A percentile compares a stretch with the other conserved stretches of the same genome.
These are phyloP conservation scores for Alternaria atra DNA, from an alignment of 2,329 filamentous ascomycete species.

Conservation along the genomic window DNA sequence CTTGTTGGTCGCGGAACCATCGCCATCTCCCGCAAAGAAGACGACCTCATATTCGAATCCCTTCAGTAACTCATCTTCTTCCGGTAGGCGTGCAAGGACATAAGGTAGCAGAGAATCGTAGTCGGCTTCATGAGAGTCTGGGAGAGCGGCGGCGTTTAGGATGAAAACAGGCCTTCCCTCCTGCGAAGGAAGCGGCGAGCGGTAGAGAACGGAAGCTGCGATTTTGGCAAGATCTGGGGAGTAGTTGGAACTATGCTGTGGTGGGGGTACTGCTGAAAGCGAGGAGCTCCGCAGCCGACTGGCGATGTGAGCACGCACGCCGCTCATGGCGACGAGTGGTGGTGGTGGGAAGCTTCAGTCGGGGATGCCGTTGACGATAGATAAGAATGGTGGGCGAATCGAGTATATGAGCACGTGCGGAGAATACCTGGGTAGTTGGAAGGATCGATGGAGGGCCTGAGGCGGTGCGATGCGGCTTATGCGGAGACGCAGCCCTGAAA, in stretches of 20 bases:
- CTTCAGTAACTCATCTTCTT: slow-evolving; percentile 63
- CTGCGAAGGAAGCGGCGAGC: slow-evolving; percentile 60
- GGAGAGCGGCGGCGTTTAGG: slow-evolving; percentile 65
- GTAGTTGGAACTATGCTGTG: slow-evolving; percentile 57
- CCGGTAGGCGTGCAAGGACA: slow-evolving; percentile 63
- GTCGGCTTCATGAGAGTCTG: slow-evolving; percentile 62
- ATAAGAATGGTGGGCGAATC: background rate
- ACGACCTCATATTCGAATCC: slow-evolving; percentile 65
- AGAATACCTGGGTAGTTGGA: slow-evolving; percentile 2
- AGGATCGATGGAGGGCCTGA: slow-evolving; percentile 8
- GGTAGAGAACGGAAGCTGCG: slow-evolving; percentile 64
- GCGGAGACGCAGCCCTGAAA: slow-evolving; percentile 8
- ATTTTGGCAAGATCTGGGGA: slow-evolving; percentile 57
- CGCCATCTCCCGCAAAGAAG: slow-evolving; percentile 65
- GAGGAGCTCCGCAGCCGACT: slow-evolving; percentile 54
- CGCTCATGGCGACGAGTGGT: slow-evolving; percentile 40
- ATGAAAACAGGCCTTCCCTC: slow-evolving; percentile 62
- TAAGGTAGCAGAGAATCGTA: slow-evolving; percentile 65
- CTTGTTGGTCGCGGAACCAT: slow-evolving; percentile 56
- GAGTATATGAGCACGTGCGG: slow-evolving; percentile 24
- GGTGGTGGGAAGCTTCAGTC: slow-evolving; percentile 1
- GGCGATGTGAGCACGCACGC: slow-evolving; percentile 51
- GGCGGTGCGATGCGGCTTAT: slow-evolving; percentile 17
- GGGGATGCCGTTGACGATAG: background rate
- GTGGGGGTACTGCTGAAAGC: slow-evolving; percentile 58